A percentile compares a stretch with the other conserved stretches of the same genome.
phyloP scores from a whole-genome alignment of 768 basidiomycete species.

The Phaeotremella skinneri region DNA sequence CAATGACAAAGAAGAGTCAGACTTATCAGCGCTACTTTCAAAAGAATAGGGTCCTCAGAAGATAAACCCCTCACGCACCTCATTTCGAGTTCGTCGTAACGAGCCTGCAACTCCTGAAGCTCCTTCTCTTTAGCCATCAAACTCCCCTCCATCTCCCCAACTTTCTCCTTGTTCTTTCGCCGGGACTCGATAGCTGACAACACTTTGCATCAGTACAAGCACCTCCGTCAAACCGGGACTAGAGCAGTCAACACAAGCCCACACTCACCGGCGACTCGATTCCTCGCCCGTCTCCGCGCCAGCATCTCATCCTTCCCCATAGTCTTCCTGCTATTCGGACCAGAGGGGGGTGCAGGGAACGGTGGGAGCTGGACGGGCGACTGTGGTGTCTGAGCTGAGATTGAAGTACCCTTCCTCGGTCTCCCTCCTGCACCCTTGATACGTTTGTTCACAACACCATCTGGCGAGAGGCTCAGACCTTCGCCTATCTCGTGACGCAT shows the following conservation, averaged over 20 bases:
- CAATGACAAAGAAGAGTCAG: constrained; percentile 14
- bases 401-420: not conserved
- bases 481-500: not conserved
- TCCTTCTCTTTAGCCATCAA: constrained; percentile 15
- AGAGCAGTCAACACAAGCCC: too few relatives aligned
- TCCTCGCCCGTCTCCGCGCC: constrained; percentile 28
- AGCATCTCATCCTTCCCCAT: constrained; percentile 33
- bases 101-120: constrained; percentile 11
- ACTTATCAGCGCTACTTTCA: constrained; percentile 13
- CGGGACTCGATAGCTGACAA: constrained; percentile 23
- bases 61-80: constrained; percentile 14
- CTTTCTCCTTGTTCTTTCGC: constrained; percentile 27
- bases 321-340: constrained; percentile 26
- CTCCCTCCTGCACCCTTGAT: not conserved
- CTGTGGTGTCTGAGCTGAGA: not conserved
- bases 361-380: constrained; percentile 7
- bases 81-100: constrained; percentile 17
- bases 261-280: constrained; percentile 32
- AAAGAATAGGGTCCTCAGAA: constrained; percentile 13
- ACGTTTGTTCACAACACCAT: not conserved
- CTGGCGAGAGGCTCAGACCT: not conserved
- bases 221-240: not conserved
- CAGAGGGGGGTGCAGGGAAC: constrained; percentile 24
- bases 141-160: constrained; percentile 16
- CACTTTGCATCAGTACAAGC: not conserved